Evolutionary conservation across 495 filamentous ascomycete species (phyloP).

Genomic region (Amorphotheca resinae): DNA sequence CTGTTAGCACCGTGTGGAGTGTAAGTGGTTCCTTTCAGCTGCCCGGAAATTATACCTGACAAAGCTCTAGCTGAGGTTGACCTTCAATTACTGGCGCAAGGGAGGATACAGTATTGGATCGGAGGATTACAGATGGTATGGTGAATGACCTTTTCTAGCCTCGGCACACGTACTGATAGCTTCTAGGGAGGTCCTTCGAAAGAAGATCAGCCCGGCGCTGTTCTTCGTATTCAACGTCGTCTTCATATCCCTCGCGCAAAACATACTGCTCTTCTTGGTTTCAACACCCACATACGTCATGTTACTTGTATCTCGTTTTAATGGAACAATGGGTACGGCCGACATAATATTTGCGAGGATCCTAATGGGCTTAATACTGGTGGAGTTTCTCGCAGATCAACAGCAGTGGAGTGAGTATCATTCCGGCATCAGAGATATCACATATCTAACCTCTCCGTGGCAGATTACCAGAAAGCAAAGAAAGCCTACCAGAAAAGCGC

Average conservation of each 20-base stretch:
- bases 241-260: conserved; percentile 83
- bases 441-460: conserved; percentile 11
- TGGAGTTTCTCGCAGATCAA: conserved; percentile 76
- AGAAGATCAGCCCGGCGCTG: conserved; percentile 27
- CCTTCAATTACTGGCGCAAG: conserved; percentile 95
- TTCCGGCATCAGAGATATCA: neutral
- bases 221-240: conserved; percentile 78
- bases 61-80: conserved; percentile 51
- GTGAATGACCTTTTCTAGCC: conserved; percentile 2
- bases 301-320: conserved; percentile 34
- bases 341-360: conserved; percentile 58
- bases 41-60: conserved; percentile 1
- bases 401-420: conserved; percentile 70
- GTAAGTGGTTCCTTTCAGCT: conserved; percentile 37
- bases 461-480: conserved; percentile 74
- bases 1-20: conserved; percentile 67
- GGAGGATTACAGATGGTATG: conserved; percentile 90
- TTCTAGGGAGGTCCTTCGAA: conserved; percentile 17
- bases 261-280: conserved; percentile 61
- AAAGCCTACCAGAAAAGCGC: conserved; percentile 55
- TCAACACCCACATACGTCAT: conserved; percentile 75
- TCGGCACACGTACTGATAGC: neutral
- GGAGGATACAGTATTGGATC: conserved; percentile 79
- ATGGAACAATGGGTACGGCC: conserved; percentile 31
- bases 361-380: conserved; percentile 56